Percentiles rank a stretch among this genome's conserved stretches.
phyloP scores from a whole-genome alignment of 179 eudicot species.

The Silene coronaria region DNA sequence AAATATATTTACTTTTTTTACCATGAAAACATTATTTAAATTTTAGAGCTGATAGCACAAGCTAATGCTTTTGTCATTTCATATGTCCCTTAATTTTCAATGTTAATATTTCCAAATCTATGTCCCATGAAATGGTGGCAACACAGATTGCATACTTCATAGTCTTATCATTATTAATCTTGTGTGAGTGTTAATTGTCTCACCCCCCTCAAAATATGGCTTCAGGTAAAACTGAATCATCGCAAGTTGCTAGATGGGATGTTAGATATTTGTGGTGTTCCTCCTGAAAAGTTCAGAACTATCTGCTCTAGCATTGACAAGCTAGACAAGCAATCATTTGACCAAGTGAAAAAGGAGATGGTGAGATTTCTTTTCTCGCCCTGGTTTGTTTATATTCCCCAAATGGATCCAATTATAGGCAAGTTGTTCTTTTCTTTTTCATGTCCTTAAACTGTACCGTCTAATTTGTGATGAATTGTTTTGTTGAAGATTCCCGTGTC shows the following conservation, averaged over 20 bases:
- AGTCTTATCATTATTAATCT: no score
- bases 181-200: neutral
- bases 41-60: neutral
- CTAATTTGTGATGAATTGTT: neutral
- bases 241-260: constrained; percentile 91
- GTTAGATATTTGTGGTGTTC: constrained; percentile 90
- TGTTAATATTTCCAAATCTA: neutral
- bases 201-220: constrained; percentile 3
- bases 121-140: neutral
- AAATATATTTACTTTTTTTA: neutral
- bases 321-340: constrained; percentile 88
- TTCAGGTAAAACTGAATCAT: constrained; percentile 87
- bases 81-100: neutral
- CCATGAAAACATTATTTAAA: neutral
- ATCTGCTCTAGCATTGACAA: constrained; percentile 97
- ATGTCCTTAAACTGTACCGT: neutral
- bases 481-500: neutral
- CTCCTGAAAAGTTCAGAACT: constrained; percentile 78
- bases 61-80: constrained; percentile 4
- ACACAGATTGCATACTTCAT: neutral
- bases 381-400: neutral
- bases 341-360: constrained; percentile 84
- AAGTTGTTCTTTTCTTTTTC: neutral
- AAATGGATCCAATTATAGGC: neutral
- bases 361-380: constrained; percentile 31